phyloP scores from a whole-genome alignment of 2,329 filamentous ascomycete species.

The Ascochyta viciae-villosae region DNA sequence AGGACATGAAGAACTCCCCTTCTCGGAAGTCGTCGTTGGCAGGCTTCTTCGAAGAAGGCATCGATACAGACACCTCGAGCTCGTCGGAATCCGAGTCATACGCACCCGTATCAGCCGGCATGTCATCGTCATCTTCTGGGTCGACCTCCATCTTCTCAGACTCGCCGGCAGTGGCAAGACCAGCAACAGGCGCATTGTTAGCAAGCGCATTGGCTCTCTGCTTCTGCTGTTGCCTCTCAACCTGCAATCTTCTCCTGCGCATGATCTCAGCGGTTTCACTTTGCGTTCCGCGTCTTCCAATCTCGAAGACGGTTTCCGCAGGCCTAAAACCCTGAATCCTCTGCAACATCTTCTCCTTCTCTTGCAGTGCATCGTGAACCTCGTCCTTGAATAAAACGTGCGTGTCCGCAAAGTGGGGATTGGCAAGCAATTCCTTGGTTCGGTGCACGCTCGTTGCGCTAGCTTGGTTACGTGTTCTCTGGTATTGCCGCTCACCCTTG shows the following conservation, averaged over 20 bases:
- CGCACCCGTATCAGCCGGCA: slow-evolving; percentile 37
- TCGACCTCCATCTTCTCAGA: slow-evolving; percentile 33
- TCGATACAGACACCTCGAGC: slow-evolving; percentile 60
- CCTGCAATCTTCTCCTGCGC: slow-evolving; percentile 73
- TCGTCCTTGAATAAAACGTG: slow-evolving; percentile 76
- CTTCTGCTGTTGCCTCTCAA: slow-evolving; percentile 62
- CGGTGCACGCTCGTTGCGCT: slow-evolving; percentile 90
- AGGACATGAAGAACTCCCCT: slow-evolving; percentile 94
- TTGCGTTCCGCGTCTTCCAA: slow-evolving; percentile 72
- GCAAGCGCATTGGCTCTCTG: slow-evolving; percentile 49
- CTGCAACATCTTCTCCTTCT: slow-evolving; percentile 85
- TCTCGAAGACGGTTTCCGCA: slow-evolving; percentile 94
- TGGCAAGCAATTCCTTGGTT: slow-evolving; percentile 76
- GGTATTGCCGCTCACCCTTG: slow-evolving; percentile 93
- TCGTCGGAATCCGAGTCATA: slow-evolving; percentile 60
- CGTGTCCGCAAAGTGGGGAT: slow-evolving; percentile 73
- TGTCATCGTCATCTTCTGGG: slow-evolving; percentile 47
- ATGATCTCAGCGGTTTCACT: slow-evolving; percentile 76
- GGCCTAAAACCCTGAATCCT: slow-evolving; percentile 88
- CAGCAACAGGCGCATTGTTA: slow-evolving; percentile 22
- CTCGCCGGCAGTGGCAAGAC: slow-evolving; percentile 12
- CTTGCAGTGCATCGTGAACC: slow-evolving; percentile 67
- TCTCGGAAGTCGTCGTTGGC: slow-evolving; percentile 71
- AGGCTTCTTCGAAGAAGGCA: slow-evolving; percentile 42
- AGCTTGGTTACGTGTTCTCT: slow-evolving; percentile 87